Evolutionary conservation across 2,329 filamentous ascomycete genomes (phyloP), one percentile per base, ranked within the genome.

Genomic region (Paecilomyces formosus): DNA sequence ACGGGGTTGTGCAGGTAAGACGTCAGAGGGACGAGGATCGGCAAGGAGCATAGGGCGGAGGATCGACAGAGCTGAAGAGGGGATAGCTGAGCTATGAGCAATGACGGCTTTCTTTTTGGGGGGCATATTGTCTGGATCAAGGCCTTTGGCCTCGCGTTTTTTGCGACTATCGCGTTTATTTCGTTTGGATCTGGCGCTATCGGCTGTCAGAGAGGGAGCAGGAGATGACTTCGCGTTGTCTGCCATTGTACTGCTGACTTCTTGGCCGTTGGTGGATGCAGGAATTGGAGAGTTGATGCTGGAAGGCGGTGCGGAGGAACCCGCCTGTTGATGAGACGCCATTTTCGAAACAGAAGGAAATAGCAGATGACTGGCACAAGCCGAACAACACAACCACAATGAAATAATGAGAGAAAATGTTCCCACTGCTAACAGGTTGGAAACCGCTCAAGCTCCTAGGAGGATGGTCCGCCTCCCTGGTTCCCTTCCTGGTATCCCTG

Each of bases 91-190:
- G 57, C 63, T 72, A 15, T 63, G 66, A 31, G 65, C 67, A 28
- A 64, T 60, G 22, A 67, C 63, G 24, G 70, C 61, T 53, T 68
- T 70, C 61, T 74, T 75, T 56, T 74, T 75, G n/a, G 71, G 66
- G 18, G 70, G 68, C n/a, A 64, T 62, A 26, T 58, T 68, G 53
- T 76, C 74, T 8, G 65, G 60, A 49, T 77, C 75, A 30, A 74
- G 63, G 3, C 75, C 74, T 61, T 76, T 77, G 30, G 75, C 72
- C 59, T 76, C 74, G 12, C 74, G 71, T 61, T 76, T 77, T 61
- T 77, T 77, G 58, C 74, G 73, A 64, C 73, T 76, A 53, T 77
- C 75, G 31, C 73, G 69, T 66, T 77, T 77, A 57, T 72, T 75
- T 58, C 75, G 68, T 58, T 77, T 77, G 28, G 71, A 67, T 45